phyloP scores from a whole-genome alignment of 2,329 filamentous ascomycete genomes.

The Aspergillus fructus region DNA sequence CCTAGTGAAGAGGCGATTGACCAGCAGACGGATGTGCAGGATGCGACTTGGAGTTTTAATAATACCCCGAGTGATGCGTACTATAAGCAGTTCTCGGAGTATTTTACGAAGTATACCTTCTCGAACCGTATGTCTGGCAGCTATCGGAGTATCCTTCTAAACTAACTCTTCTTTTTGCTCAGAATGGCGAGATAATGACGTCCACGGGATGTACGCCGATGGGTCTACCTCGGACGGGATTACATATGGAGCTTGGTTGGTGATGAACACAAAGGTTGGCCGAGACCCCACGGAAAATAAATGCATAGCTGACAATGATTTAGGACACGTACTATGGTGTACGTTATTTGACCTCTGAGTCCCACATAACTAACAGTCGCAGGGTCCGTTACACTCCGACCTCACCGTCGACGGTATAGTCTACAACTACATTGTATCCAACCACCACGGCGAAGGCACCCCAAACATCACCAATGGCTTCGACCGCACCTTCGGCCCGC shows the following conservation, averaged over 20 bases:
- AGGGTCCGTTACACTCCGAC: constrained; percentile 62
- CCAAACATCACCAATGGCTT: constrained; percentile 66
- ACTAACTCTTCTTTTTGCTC: neutral
- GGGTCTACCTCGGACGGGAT: constrained; percentile 51
- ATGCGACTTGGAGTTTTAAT: constrained; percentile 63
- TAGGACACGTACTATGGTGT: constrained; percentile 32
- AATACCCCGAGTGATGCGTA: constrained; percentile 57
- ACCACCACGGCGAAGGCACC: constrained; percentile 63
- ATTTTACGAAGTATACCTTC: constrained; percentile 68
- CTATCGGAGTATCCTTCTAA: neutral
- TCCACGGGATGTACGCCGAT: constrained; percentile 57
- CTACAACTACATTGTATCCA: constrained; percentile 64
- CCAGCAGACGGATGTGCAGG: constrained; percentile 56
- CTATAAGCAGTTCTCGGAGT: constrained; percentile 56
- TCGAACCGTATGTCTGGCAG: constrained; percentile 40
- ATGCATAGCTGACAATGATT: neutral
- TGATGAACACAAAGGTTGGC: constrained; percentile 64
- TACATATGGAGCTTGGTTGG: constrained; percentile 61
- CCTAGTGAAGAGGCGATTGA: constrained; percentile 40
- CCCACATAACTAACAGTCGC: neutral
- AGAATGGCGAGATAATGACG: constrained; percentile 57
- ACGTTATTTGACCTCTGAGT: neutral
- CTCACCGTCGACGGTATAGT: constrained; percentile 64
- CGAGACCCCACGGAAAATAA: too few relatives aligned
- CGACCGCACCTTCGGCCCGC: constrained; percentile 64